These are phyloP conservation scores for Candida nitratophila DNA, from an alignment of 805 yeast species.

Conservation along the genomic window DNA sequence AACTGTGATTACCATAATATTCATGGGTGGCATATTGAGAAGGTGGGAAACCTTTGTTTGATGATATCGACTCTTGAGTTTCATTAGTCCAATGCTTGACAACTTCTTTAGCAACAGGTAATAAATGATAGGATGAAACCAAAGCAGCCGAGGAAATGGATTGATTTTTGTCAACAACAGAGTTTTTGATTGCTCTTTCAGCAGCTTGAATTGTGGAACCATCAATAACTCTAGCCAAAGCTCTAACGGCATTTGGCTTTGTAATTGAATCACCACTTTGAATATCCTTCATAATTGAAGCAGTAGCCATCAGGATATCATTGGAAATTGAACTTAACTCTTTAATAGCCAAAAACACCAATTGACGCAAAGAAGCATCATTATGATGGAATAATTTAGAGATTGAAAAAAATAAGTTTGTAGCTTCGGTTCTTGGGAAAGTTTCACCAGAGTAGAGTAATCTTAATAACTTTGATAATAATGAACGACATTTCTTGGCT, in stretches of 20 bases:
- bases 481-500: conserved; percentile 76
- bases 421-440: conserved; percentile 85
- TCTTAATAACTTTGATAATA: conserved; percentile 77
- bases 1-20: conserved; percentile 45
- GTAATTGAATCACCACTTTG: conserved; percentile 81
- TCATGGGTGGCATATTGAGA: conserved; percentile 47
- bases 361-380: conserved; percentile 81
- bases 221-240: conserved; percentile 84
- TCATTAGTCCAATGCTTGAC: conserved; percentile 93
- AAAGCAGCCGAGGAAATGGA: conserved; percentile 90
- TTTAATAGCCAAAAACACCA: conserved; percentile 90
- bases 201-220: conserved; percentile 86
- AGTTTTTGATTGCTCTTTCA: conserved; percentile 86
- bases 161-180: conserved; percentile 87
- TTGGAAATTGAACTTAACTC: conserved; percentile 80
- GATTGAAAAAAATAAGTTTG: conserved; percentile 86
- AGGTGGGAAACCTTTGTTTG: conserved; percentile 47
- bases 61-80: conserved; percentile 80
- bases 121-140: conserved; percentile 80
- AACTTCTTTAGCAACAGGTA: conserved; percentile 85
- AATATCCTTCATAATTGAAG: conserved; percentile 96
- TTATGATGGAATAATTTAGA: conserved; percentile 93
- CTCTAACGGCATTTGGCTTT: conserved; percentile 92
- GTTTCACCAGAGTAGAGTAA: conserved; percentile 80
- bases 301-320: conserved; percentile 95